A percentile compares a stretch with the other conserved stretches of the same genome.
Evolutionary conservation across 2,329 filamentous ascomycete species (phyloP).

Genomic region (Claviceps maximensis): DNA sequence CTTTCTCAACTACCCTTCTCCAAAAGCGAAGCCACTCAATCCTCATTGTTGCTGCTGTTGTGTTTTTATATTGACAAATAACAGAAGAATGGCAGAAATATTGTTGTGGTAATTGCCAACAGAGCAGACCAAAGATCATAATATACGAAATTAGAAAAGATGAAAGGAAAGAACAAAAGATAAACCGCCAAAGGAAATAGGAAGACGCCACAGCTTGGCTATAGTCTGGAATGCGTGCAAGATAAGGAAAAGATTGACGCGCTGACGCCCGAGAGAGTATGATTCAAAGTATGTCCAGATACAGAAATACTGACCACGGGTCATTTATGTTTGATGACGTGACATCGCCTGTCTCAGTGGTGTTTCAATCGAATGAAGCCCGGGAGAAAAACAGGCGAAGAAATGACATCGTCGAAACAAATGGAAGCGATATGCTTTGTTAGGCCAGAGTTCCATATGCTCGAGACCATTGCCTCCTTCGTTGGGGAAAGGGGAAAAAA

Average conservation of each 20-base stretch:
- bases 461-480: background rate
- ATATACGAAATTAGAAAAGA: constrained; percentile 1
- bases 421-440: background rate
- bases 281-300: constrained; percentile 19
- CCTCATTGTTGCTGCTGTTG: background rate
- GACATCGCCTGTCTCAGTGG: background rate
- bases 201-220: constrained; percentile 17
- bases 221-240: constrained; percentile 23
- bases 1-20: background rate
- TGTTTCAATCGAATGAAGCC: background rate
- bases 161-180: constrained; percentile 10
- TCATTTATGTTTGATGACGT: constrained; percentile 11
- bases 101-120: constrained; percentile 14
- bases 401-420: background rate
- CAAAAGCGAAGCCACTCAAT: background rate
- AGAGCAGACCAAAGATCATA: background rate
- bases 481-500: background rate
- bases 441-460: background rate
- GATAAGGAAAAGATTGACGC: constrained; percentile 10
- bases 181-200: constrained; percentile 12
- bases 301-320: constrained; percentile 16
- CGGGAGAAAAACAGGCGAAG: background rate
- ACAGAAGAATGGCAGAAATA: background rate
- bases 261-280: constrained; percentile 14
- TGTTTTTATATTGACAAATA: background rate